Percentiles rank a stretch among this genome's conserved stretches.
Conservation (phyloP, 495 filamentous ascomycete species). For the Neurospora hispaniola region DNA sequence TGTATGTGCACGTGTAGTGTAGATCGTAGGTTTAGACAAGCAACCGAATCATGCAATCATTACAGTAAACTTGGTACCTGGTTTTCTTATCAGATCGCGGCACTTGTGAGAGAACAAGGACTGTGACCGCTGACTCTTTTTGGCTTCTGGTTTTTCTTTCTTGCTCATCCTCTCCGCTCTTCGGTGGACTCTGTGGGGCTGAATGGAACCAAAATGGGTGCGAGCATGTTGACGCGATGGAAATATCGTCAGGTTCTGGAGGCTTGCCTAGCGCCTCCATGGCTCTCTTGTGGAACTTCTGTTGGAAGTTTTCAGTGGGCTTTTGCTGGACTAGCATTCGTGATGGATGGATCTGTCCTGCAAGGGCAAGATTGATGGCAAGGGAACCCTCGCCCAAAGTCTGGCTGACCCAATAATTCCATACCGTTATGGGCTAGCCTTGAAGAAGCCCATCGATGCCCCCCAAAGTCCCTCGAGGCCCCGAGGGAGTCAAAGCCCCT, state of each 20-base stretch:
- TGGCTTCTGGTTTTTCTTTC: background rate
- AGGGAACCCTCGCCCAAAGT: background rate
- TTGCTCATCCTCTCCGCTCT: background rate
- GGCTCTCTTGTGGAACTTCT: background rate
- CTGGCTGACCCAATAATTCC: background rate
- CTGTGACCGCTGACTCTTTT: background rate
- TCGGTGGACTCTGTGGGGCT: background rate
- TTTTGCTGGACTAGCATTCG: background rate
- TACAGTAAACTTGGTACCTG: background rate
- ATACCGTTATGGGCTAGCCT: background rate
- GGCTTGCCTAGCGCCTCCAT: background rate
- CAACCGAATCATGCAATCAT: background rate
- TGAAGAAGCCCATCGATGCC: background rate
- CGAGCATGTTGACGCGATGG: slow-evolving; percentile 1
- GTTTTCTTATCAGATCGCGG: background rate
- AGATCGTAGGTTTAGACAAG: background rate
- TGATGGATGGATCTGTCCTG: background rate
- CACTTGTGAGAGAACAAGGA: background rate
- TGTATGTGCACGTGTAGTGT: too few relatives aligned
- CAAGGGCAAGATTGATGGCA: background rate
- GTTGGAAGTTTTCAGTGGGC: background rate
- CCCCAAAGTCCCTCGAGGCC: background rate
- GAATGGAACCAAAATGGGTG: background rate
- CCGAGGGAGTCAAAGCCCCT: background rate
- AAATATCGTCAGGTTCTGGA: background rate